These are phyloP conservation scores for Calocybe cyanea DNA, from an alignment of 768 basidiomycete species.

Conservation along the genomic window DNA sequence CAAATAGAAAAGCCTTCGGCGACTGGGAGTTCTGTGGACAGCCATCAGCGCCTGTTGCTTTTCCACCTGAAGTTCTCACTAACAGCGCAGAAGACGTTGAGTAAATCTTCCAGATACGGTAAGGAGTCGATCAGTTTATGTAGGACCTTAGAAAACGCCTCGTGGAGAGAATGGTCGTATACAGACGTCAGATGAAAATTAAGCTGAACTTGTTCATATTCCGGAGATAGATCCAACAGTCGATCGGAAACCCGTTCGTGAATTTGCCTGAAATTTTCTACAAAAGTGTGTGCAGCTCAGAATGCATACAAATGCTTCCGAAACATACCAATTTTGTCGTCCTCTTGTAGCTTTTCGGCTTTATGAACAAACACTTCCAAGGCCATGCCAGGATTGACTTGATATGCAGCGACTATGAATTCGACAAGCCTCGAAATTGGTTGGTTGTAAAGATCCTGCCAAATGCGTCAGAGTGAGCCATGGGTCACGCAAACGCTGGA, in stretches of 20 bases:
- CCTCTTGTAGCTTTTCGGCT: conserved; percentile 86
- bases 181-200: conserved; percentile 92
- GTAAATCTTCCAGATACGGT: conserved; percentile 80
- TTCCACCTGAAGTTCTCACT: conserved; percentile 18
- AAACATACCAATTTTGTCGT: conserved; percentile 79
- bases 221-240: conserved; percentile 69
- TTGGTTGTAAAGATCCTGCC: conserved; percentile 78
- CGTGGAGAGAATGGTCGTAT: conserved; percentile 87
- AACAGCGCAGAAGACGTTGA: conserved; percentile 83
- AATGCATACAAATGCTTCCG: background rate
- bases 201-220: conserved; percentile 73
- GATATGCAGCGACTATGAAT: conserved; percentile 73
- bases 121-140: conserved; percentile 84
- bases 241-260: conserved; percentile 84
- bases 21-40: conserved; percentile 77
- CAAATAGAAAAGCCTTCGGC: conserved; percentile 92
- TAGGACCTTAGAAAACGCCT: conserved; percentile 87
- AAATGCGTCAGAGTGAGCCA: background rate
- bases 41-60: conserved; percentile 7
- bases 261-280: conserved; percentile 90
- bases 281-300: conserved; percentile 1
- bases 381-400: conserved; percentile 70
- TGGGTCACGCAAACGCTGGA: background rate
- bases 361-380: conserved; percentile 96
- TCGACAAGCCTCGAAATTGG: conserved; percentile 80